These are phyloP conservation scores for Lentinus brumalis DNA, from an alignment of 768 basidiomycete species.

Conservation along the genomic window DNA sequence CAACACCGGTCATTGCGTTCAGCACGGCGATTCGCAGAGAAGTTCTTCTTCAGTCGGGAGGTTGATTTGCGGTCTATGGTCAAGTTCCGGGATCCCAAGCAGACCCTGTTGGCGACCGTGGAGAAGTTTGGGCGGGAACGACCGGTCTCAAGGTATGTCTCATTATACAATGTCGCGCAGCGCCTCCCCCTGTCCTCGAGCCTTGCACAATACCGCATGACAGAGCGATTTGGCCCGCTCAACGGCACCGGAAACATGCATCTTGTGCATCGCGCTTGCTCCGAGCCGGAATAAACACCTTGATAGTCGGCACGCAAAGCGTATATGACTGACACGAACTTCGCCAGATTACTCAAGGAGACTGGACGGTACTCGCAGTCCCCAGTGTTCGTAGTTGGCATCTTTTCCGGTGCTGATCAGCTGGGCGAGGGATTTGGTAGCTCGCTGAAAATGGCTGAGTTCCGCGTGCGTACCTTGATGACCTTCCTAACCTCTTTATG, in stretches of 20 bases:
- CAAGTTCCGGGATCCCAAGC: conserved; percentile 83
- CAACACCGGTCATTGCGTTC: conserved; percentile 82
- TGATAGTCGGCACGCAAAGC: too few species aligned
- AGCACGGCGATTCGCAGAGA: conserved; percentile 88
- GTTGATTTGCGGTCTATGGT: conserved; percentile 79
- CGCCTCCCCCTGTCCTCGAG: not conserved
- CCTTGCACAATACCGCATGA: not conserved
- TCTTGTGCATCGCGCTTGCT: too few species aligned
- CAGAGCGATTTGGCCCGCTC: not conserved
- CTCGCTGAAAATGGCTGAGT: conserved; percentile 94
- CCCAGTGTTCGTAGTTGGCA: conserved; percentile 94
- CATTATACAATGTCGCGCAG: too few species aligned
- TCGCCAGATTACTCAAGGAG: conserved; percentile 78
- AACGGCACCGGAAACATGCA: too few species aligned
- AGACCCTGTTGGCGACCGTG: conserved; percentile 72
- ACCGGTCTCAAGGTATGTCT: conserved; percentile 66
- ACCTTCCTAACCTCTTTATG: not conserved
- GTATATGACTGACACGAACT: conserved; percentile 1
- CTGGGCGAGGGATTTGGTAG: conserved; percentile 95
- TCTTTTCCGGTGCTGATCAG: conserved; percentile 81
- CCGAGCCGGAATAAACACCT: too few species aligned
- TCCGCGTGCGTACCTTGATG: conserved; percentile 55
- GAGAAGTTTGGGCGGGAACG: conserved; percentile 65
- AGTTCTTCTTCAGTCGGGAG: conserved; percentile 84
- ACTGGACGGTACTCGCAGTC: conserved; percentile 90